Conservation (phyloP, 495 filamentous ascomycete species). For the Astrothelium macrocarpum region DNA sequence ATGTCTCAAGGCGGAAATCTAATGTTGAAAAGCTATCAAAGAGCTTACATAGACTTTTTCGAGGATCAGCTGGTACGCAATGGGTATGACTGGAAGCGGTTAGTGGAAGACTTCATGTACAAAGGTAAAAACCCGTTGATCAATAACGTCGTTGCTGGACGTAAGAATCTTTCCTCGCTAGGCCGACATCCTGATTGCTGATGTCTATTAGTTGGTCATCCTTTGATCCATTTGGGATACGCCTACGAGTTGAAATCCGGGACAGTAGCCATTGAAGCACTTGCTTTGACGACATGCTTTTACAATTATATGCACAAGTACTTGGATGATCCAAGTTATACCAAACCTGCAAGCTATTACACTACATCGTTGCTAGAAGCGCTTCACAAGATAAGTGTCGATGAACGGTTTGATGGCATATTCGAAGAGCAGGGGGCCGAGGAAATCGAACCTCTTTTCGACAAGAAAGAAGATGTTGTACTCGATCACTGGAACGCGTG, state of each 20-base stretch:
- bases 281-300: slow-evolving; percentile 58
- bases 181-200: background rate
- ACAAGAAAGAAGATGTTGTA: slow-evolving; percentile 54
- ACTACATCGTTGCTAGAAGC: slow-evolving; percentile 56
- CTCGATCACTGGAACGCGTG: slow-evolving; percentile 86
- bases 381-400: slow-evolving; percentile 45
- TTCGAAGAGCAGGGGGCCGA: slow-evolving; percentile 48
- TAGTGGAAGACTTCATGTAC: slow-evolving; percentile 68
- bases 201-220: slow-evolving; percentile 59
- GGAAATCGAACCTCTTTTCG: slow-evolving; percentile 59
- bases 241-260: slow-evolving; percentile 72
- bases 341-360: slow-evolving; percentile 35
- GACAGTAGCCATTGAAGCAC: slow-evolving; percentile 75
- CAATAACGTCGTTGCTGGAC: slow-evolving; percentile 62
- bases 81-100: slow-evolving; percentile 73
- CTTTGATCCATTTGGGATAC: slow-evolving; percentile 81
- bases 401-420: slow-evolving; percentile 49
- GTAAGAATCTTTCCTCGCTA: slow-evolving; percentile 43
- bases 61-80: slow-evolving; percentile 72
- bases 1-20: slow-evolving; percentile 7
- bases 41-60: slow-evolving; percentile 86
- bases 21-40: slow-evolving; percentile 53
- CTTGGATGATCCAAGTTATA: slow-evolving; percentile 59
- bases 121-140: slow-evolving; percentile 66
- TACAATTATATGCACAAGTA: slow-evolving; percentile 73